Evolutionary conservation across 2,329 filamentous ascomycete genomes (phyloP), one percentile per base, ranked within the genome.

Genomic region (Apiospora marii): DNA sequence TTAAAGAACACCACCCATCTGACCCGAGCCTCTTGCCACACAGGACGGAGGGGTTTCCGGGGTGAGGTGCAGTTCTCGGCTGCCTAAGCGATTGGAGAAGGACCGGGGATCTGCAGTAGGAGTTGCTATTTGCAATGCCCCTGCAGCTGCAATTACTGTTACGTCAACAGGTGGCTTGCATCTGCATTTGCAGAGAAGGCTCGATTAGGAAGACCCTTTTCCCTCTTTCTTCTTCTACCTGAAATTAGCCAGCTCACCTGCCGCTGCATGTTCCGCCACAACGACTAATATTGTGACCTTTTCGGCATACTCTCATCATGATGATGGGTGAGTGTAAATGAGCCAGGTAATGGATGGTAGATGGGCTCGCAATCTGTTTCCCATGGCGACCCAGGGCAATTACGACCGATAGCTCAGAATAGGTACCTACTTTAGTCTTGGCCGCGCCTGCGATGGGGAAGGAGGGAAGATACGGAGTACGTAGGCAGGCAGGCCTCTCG

Each of bases 81-180:
- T 34, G 58, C 58, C 58, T 41, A 64, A 41, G 58, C 58, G 58
- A 64, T 64, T 64, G 58, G 58, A 24, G 30, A n/a, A 41, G 58
- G 58, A 34, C 22, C 22, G 34, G 58, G 58, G 34, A 64, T 64
- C 58, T 37, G 41, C 58, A n/a, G 34, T 41, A n/a, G 58, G 34
- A 64, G 3, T 41, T 64, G 7, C 58, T 64, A 24, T 24, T 64
- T 64, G 6, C 34, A 37, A 41, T 14, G 19, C 16, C 58, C 58
- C 58, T 64, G 58, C 53, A 37, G 30, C 16, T 34, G 27, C 27
- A 34, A 14, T 27, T 30, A 14, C 24, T 30, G 13, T 30, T 30
- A 30, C 24, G 51, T 12, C n/a, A 27, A 14, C 51, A 34, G 16
- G 27, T 58, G 53, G 53, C 53, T 61, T 61, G 53, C 58, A 41